These are phyloP conservation scores for Zygotorulaspora florentina DNA, from an alignment of 805 yeast species.

Conservation along the genomic window DNA sequence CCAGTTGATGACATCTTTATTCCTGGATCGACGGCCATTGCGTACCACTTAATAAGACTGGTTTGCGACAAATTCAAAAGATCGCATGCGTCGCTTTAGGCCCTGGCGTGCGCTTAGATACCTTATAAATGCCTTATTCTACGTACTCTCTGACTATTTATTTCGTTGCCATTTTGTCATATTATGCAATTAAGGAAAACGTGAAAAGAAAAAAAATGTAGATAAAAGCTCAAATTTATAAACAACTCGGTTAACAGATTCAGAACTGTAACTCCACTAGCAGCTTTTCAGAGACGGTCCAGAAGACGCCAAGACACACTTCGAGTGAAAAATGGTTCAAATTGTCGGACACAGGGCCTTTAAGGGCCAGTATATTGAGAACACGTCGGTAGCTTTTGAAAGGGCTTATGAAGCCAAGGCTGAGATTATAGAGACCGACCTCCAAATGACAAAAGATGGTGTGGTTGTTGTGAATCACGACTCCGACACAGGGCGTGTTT, in stretches of 20 bases:
- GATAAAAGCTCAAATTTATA: background rate
- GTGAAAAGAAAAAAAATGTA: background rate
- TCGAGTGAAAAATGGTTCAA: constrained; percentile 10
- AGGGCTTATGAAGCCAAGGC: constrained; percentile 46
- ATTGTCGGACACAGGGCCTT: constrained; percentile 37
- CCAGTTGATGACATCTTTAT: constrained; percentile 18
- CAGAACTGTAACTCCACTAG: no score
- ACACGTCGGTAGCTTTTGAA: constrained; percentile 43
- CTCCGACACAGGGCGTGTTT: constrained; percentile 45
- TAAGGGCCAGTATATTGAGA: constrained; percentile 41
- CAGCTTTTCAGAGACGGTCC: no score
- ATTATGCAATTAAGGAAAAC: background rate
- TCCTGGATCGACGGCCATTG: constrained; percentile 34
- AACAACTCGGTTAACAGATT: no score
- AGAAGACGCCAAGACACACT: background rate
- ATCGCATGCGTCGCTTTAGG: constrained; percentile 9
- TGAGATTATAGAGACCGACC: constrained; percentile 50
- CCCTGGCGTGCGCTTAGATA: no score
- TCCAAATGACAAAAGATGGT: constrained; percentile 53
- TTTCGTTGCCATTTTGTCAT: no score
- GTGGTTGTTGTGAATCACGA: constrained; percentile 54
- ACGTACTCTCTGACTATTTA: no score
- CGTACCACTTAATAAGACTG: constrained; percentile 24
- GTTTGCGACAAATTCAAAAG: constrained; percentile 15
- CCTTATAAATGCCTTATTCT: no score